Evolutionary conservation across 1,284 basidiomycete genomes (phyloP).

Genomic region (Xerocomus nothofagi): DNA sequence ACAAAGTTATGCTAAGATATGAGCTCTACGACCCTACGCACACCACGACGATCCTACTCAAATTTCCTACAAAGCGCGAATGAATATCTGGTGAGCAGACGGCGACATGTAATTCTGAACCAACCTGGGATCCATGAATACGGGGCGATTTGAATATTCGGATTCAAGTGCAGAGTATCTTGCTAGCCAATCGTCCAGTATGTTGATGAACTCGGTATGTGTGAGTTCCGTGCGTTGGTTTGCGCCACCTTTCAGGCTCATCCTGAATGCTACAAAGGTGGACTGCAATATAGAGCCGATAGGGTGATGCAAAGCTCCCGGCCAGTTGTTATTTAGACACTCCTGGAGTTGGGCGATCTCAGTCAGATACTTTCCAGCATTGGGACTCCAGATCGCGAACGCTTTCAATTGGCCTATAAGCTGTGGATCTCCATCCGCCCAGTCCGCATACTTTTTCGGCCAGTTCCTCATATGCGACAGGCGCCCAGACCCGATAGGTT

Average conservation of each 20-base stretch:
- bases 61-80: no score
- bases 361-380: not conserved
- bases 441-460: not conserved
- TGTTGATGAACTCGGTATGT: not conserved
- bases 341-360: not conserved
- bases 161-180: not conserved
- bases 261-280: not conserved
- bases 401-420: not conserved
- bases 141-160: not conserved
- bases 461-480: constrained; percentile 1
- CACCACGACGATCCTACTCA: not conserved
- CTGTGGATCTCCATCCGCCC: constrained; percentile 5
- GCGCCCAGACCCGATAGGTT: not conserved
- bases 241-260: not conserved
- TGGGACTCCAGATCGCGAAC: not conserved
- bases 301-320: not conserved
- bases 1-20: no score
- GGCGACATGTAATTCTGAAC: not conserved
- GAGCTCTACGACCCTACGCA: no score
- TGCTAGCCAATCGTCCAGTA: not conserved
- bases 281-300: not conserved
- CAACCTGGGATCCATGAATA: not conserved
- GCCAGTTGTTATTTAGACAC: not conserved
- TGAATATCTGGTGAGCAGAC: not conserved
- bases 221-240: not conserved